Conservation (phyloP, 2,329 filamentous ascomycete genomes). For the Chaetomium sp. region DNA sequence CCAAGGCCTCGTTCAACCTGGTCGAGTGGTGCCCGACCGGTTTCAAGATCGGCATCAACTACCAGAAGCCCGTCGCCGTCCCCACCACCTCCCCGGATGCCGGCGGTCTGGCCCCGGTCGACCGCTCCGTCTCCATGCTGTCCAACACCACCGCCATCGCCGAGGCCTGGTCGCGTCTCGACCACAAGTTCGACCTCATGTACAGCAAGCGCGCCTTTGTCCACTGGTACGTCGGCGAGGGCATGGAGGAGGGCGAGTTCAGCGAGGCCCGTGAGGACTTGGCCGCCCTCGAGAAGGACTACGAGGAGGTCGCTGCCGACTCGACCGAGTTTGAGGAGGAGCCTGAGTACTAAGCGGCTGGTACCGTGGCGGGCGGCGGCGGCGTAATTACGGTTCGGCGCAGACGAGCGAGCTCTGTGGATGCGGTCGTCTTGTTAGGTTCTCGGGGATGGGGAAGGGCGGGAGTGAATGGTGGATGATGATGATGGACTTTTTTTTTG, state of each 20-base stretch:
- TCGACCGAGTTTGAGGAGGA: slow-evolving; percentile 65
- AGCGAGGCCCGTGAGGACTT: slow-evolving; percentile 84
- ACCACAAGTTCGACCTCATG: slow-evolving; percentile 78
- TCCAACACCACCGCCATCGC: slow-evolving; percentile 76
- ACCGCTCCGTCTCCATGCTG: slow-evolving; percentile 69
- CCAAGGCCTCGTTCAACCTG: slow-evolving; percentile 71
- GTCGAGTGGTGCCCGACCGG: slow-evolving; percentile 76
- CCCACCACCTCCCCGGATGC: slow-evolving; percentile 55
- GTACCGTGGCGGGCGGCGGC: slow-evolving; percentile 7
- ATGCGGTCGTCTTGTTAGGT: not conserved
- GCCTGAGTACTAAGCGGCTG: slow-evolving; percentile 71
- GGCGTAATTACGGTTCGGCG: not conserved
- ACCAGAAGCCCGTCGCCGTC: slow-evolving; percentile 66
- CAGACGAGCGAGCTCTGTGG: not conserved
- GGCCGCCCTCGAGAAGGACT: slow-evolving; percentile 82
- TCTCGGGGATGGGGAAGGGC: not conserved
- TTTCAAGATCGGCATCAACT: slow-evolving; percentile 77
- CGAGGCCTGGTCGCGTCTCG: slow-evolving; percentile 71
- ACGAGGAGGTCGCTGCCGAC: slow-evolving; percentile 81
- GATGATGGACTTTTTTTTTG: slow-evolving; percentile 9
- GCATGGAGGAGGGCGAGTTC: slow-evolving; percentile 92
- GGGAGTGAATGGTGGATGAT: not conserved
- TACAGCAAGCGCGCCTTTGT: slow-evolving; percentile 77
- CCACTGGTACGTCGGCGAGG: slow-evolving; percentile 82
- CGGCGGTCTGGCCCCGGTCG: slow-evolving; percentile 62